Base-by-base conservation (phyloP, 768 basidiomycete species). In the Pleurotus giganteus region DNA sequence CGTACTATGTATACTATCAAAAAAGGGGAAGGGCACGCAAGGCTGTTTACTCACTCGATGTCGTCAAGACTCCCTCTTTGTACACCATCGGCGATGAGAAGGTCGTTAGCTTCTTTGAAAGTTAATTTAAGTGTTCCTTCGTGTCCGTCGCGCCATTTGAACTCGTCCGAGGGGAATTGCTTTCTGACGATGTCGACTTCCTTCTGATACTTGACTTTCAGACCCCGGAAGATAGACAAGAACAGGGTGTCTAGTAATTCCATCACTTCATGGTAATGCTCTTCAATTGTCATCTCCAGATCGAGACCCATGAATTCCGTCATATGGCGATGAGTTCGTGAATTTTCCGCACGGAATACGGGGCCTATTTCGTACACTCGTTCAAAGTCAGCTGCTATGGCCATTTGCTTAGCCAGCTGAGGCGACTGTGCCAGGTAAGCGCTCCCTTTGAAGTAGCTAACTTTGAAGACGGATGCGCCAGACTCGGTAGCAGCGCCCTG, bases 281-380 rank as follows among this genome's bases (percentile, higher is more conserved):
- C 95, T 69, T 98, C 94, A 61, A 99, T 94, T 3, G 86, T 80
- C 97, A 99, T 98, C 71, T 99, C 97, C 61, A 99, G 81, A 89
- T 99, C 97, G 61, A 99, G 88, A 26, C 97, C 97, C 60, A 94
- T 89, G 72, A 98, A 99, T 71, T 99, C 97, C 17, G 97, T 98
- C 74, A 99, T 79, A 76, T 99, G 97, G 47, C 97, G 89, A 68
- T 98, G 93, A 2, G 97, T 98, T 71, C 95, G 93, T 44, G 96
- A 89, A 70, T 98, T 85, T 71, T 98, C 97, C 13, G 97, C 97
- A 58, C 97, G 92, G 79, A 98, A 98, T 53, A 98, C 96, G 54
- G 88, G 85, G 0, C 87, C 97, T 57, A 99, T 94, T 73, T 99
- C 97, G 72, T 95, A 99, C 6, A 99, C 97, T 28, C 94, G 84